phyloP scores from a whole-genome alignment of 1,284 basidiomycete genomes.

The Moesziomyces sp. region DNA sequence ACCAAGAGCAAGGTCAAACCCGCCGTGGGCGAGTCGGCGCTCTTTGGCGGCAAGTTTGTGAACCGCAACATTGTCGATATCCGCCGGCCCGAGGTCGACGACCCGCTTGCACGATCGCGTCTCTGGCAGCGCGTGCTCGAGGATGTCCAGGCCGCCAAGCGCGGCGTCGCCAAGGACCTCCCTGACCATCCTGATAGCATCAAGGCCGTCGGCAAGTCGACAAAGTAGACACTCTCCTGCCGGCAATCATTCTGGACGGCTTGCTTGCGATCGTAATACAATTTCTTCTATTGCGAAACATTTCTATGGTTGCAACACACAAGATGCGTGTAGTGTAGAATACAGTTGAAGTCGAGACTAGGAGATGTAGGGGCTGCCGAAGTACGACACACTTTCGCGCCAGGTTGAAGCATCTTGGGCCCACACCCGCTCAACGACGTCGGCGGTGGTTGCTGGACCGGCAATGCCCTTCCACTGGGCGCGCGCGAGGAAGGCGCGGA shows the following conservation, averaged over 20 bases:
- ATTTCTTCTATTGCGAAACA: too few relatives aligned
- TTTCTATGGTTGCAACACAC: background rate
- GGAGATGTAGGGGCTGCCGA: conserved; percentile 38
- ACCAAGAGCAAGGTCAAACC: conserved; percentile 7
- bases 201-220: conserved; percentile 14
- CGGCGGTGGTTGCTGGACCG: conserved; percentile 13
- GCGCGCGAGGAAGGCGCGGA: conserved; percentile 17
- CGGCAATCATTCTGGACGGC: background rate
- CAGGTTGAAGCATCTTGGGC: conserved; percentile 15
- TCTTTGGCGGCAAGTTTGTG: conserved; percentile 54
- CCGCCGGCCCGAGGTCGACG: conserved; percentile 50
- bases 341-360: conserved; percentile 1
- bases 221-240: conserved; percentile 3
- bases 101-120: conserved; percentile 45
- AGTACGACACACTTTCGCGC: conserved; percentile 41
- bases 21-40: conserved; percentile 32
- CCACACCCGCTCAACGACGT: conserved; percentile 43
- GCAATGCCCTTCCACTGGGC: conserved; percentile 30
- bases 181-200: conserved; percentile 39
- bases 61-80: conserved; percentile 37
- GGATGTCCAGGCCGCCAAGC: conserved; percentile 31
- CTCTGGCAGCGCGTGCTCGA: conserved; percentile 50
- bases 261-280: conserved; percentile 1
- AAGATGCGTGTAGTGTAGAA: background rate
- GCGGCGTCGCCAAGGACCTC: conserved; percentile 21